These are phyloP conservation scores for Solanum chacoense DNA, from an alignment of 305 asterid genomes.

Conservation along the genomic window DNA sequence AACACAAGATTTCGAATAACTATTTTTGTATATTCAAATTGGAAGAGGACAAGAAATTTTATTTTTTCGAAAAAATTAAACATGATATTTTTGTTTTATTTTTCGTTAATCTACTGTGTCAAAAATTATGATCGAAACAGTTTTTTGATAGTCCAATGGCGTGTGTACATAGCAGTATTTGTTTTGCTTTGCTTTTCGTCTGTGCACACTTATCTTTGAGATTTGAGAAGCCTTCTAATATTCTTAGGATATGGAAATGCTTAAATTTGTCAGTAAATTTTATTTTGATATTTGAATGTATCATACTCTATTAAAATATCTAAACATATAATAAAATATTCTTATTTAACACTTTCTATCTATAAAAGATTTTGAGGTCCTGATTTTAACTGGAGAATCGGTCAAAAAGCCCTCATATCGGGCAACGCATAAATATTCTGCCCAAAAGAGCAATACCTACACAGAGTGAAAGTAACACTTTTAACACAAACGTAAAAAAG, in stretches of 20 bases:
- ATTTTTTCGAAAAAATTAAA: too few species aligned
- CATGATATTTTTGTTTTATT: not conserved
- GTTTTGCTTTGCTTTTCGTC: not conserved
- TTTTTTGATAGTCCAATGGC: not conserved
- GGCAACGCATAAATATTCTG: conserved; percentile 3
- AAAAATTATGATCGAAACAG: not conserved
- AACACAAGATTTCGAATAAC: not conserved
- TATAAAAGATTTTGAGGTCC: not conserved
- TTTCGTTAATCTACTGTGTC: not conserved
- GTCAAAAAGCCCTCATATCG: not conserved
- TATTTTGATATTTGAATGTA: too few species aligned
- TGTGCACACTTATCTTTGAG: not conserved
- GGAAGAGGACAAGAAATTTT: not conserved
- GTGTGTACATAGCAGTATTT: not conserved
- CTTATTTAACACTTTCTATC: too few species aligned
- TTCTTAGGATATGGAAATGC: fast-evolving
- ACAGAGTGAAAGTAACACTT: not conserved
- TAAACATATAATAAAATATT: too few species aligned
- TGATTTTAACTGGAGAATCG: not conserved
- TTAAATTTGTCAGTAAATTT: too few species aligned
- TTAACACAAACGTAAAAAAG: not conserved
- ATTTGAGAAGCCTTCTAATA: not conserved
- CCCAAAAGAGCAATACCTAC: conserved; percentile 4
- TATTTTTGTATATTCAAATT: not conserved
- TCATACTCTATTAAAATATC: too few species aligned